Evolutionary conservation across 371 early-diverging fungal genomes (phyloP), one percentile per base, ranked within the genome.

Genomic region (Massospora cicadina): DNA sequence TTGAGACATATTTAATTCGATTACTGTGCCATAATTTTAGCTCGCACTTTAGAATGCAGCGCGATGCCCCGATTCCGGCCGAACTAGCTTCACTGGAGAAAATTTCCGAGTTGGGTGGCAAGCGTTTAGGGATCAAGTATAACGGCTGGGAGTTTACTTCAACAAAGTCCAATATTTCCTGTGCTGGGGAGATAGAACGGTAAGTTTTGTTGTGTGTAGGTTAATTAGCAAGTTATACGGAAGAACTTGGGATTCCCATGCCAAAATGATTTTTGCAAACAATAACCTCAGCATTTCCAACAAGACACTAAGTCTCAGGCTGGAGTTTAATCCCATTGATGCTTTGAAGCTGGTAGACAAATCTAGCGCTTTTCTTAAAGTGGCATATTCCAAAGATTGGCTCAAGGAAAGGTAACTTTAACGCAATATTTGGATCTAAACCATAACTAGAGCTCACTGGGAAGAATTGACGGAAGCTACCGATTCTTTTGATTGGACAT

Each of bases 401-500:
- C 79, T 81, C 3, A 76, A 81, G 58, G 84, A 82, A 59, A 85
- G 84, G 89, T 86, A 74, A n/a, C 43, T 7, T 55, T 13, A 61
- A 58, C n/a, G 60, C 13, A 56, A 43, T 58, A 3, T 24, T 43
- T 32, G 31, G 33, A 54, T 26, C 32, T 54, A 32, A 60, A 17
- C 0, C 1, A 17, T 57, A 60, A 76, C 77, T 65, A 68, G 74
- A 63, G 74, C 68, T 26, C 81, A 81, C 66, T 80, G 81, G 68
- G 80, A 79, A 58, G 84, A 89, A 67, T 82, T 91, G 59, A 85
- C 85, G 60, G 82, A 87, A 63, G 83, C 88, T 0, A 76, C 88
- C 56, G 89, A 89, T 66, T 91, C 94, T 0, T 96, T 90, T 68
- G 95, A 96, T 70, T 96, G 97, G 97, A 94, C 94, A 0, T 93